Evolutionary conservation across 2,329 filamentous ascomycete genomes (phyloP).

Genomic region (Pseudopithomyces maydicus): DNA sequence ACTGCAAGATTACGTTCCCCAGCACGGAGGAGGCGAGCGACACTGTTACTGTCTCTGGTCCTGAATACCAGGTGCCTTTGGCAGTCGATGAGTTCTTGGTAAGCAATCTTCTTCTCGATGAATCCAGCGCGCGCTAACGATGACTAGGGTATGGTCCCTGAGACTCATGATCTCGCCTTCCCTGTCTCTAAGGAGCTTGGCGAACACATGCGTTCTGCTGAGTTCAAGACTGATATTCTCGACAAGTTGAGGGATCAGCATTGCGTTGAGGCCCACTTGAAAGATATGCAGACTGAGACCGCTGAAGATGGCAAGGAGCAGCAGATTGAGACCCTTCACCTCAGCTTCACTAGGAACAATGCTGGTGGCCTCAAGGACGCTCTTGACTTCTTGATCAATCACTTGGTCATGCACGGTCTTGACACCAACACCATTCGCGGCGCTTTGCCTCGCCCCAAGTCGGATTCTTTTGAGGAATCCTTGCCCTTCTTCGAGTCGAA

Average conservation of each 20-base stretch:
- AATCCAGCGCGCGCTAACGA: conserved; percentile 33
- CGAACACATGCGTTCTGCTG: conserved; percentile 79
- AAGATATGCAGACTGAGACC: conserved; percentile 53
- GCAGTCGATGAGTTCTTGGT: conserved; percentile 94
- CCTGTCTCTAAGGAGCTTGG: conserved; percentile 76
- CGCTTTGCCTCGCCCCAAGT: conserved; percentile 96
- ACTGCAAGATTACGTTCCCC: conserved; percentile 98
- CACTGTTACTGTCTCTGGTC: conserved; percentile 91
- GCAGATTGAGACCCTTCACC: conserved; percentile 52
- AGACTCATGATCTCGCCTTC: conserved; percentile 90
- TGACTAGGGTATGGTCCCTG: conserved; percentile 87
- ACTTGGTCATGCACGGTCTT: conserved; percentile 86
- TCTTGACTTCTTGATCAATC: conserved; percentile 88
- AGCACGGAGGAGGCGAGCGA: conserved; percentile 98
- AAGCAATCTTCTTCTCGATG: conserved; percentile 22
- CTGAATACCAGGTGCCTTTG: conserved; percentile 97
- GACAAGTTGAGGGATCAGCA: conserved; percentile 89
- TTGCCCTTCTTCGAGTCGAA: conserved; percentile 97
- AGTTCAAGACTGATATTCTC: conserved; percentile 80
- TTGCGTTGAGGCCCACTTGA: conserved; percentile 82
- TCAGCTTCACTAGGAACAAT: conserved; percentile 90
- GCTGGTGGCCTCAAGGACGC: conserved; percentile 93
- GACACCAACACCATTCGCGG: conserved; percentile 84
- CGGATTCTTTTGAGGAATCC: conserved; percentile 97
- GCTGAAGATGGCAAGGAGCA: conserved; percentile 46